Percentiles rank a stretch among this genome's conserved stretches.
These are phyloP conservation scores for Naganishia randhawae DNA, from an alignment of 768 basidiomycete species.

Conservation along the genomic window DNA sequence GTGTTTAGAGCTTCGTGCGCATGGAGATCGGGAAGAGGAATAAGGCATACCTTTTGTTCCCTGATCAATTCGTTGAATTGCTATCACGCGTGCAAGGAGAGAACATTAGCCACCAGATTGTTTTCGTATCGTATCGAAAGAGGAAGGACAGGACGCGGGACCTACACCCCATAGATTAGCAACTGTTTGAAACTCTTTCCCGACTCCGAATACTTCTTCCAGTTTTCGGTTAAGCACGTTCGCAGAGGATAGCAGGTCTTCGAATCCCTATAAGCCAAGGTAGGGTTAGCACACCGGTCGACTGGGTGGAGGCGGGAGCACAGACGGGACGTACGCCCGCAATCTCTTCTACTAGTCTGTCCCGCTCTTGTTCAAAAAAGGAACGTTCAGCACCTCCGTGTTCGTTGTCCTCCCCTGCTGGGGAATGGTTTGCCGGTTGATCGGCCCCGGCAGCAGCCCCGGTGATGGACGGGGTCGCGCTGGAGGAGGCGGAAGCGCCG, in stretches of 20 bases:
- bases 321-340: constrained; percentile 43
- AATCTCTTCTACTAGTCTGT: constrained; percentile 46
- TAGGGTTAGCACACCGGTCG: background rate
- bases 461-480: background rate
- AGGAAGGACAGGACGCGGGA: background rate
- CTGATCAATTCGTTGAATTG: constrained; percentile 47
- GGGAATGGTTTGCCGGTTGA: constrained; percentile 10
- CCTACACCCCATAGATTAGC: constrained; percentile 71
- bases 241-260: constrained; percentile 75
- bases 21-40: too few relatives aligned
- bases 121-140: background rate
- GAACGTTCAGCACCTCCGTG: constrained; percentile 3
- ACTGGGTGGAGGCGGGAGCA: too few relatives aligned
- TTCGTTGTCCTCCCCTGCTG: background rate
- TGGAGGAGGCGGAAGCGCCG: background rate
- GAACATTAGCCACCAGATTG: background rate
- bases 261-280: constrained; percentile 64
- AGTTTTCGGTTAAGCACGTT: constrained; percentile 85
- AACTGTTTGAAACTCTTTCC: constrained; percentile 84
- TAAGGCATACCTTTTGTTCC: constrained; percentile 41
- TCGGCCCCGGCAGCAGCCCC: too few relatives aligned
- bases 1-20: background rate
- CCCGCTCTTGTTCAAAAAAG: constrained; percentile 46
- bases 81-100: constrained; percentile 11
- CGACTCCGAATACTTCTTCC: constrained; percentile 88